Percentiles rank a stretch among this genome's conserved stretches.
Conservation (phyloP, 768 basidiomycete species). For the Trametes gibbosa region DNA sequence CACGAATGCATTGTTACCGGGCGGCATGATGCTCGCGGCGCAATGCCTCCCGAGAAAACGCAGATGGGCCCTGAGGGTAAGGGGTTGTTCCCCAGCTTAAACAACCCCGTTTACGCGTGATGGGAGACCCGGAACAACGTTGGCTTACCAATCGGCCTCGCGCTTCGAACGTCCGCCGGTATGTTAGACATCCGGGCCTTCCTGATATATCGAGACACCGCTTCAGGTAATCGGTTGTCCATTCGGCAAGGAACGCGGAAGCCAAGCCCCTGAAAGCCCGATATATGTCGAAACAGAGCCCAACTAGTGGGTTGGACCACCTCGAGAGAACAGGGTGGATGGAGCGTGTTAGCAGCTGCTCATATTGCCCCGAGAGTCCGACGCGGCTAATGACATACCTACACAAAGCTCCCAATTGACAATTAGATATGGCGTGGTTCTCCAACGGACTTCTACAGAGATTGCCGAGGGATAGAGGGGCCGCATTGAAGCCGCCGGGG, state of each 20-base stretch:
- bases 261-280: constrained; percentile 1
- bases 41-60: neutral
- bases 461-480: constrained; percentile 9
- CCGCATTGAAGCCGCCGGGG: constrained; percentile 14
- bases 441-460: constrained; percentile 6
- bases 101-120: neutral
- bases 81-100: neutral
- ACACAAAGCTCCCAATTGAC: neutral
- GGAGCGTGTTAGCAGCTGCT: neutral
- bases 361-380: neutral
- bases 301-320: neutral
- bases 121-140: neutral
- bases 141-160: neutral
- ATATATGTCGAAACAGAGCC: neutral
- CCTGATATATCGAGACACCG: neutral
- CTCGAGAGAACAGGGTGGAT: neutral
- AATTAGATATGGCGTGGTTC: constrained; percentile 9
- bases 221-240: neutral
- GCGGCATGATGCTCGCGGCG: neutral
- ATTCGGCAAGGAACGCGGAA: neutral
- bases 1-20: neutral
- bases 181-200: neutral
- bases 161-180: neutral
- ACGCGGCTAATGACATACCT: neutral
- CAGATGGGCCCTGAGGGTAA: neutral